Conservation (phyloP, 2,329 filamentous ascomycete species). For the Sphaerostilbella broomeana region DNA sequence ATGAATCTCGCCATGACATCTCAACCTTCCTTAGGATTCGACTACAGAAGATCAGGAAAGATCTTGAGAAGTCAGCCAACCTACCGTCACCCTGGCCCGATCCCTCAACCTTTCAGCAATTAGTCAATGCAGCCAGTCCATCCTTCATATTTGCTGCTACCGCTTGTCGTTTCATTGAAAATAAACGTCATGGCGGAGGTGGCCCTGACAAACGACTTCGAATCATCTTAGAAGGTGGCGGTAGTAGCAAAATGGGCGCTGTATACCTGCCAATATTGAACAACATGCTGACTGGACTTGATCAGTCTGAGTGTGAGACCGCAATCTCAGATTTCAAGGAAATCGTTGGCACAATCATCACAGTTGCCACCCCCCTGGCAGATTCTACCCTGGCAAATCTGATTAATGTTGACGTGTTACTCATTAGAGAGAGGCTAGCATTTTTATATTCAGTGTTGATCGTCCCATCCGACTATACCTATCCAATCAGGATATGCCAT, state of each 20-base stretch:
- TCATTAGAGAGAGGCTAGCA: conserved; percentile 18
- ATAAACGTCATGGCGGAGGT: conserved; percentile 4
- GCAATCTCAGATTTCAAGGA: conserved; percentile 21
- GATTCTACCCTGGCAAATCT: conserved; percentile 20
- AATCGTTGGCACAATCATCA: conserved; percentile 26
- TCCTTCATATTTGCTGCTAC: conserved; percentile 19
- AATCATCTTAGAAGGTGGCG: conserved; percentile 17
- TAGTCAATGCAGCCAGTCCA: conserved; percentile 11
- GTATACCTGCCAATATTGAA: conserved; percentile 19
- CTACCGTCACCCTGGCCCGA: neutral
- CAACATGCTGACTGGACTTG: conserved; percentile 2
- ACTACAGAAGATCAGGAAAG: conserved; percentile 1
- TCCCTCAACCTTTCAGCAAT: neutral
- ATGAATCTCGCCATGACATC: conserved; percentile 24
- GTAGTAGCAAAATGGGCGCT: conserved; percentile 5
- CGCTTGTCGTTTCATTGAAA: conserved; percentile 18
- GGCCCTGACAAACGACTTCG: conserved; percentile 17
- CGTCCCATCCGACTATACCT: conserved; percentile 18
- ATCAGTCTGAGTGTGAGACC: neutral
- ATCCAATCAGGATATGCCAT: conserved; percentile 27
- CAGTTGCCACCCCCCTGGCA: conserved; percentile 26
- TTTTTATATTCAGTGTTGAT: conserved; percentile 29
- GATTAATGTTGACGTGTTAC: conserved; percentile 15
- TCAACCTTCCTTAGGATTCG: neutral
- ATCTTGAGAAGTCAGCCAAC: neutral